Base-by-base conservation (phyloP, 225 moss, liverwort and hornwort genomes). In the Climacium dendroides region DNA sequence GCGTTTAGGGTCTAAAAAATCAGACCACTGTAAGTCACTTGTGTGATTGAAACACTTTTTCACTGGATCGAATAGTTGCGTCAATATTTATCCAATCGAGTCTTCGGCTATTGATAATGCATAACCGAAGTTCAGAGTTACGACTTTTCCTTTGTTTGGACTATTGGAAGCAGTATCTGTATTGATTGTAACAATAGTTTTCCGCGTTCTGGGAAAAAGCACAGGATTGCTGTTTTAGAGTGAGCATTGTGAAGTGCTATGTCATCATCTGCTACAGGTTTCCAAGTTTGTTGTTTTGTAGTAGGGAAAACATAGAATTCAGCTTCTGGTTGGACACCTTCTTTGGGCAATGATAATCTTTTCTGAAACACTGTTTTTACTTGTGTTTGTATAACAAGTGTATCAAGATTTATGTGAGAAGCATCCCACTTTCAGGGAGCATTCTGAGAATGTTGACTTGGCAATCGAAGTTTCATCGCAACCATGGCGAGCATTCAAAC, bases 381-480 rank as follows among this genome's bases (percentile, higher is more conserved):
- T 52, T 50, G 15, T 53, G 52, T 53, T 62, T 65, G 85, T 54
- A 54, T 70, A 50, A 85, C 90, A 97, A 95, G 96, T 93, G 43
- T 98, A 98, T 74, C 97, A 97, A 83, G 92, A 96, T 32, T 86
- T 98, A 54, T 94, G 93, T 45, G 93, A 92, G 89, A 97, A 97
- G 94, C 92, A 98, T 87, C 96, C 98, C 5, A 96, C 98, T 30
- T 98, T 98, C 89, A 91, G 95, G 85, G 96, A 98, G 87, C 93
- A 96, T 9, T 97, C 94, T 57, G 98, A 98, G 90, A 97, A 96
- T 88, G 96, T 97, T 9, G 98, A 98, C 45, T 87, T 98, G 90
- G 96, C 96, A 26, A 95, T 98, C 55, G 95, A 98, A 90, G 93
- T 98, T 84, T 98, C 98, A 41, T 92, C 96, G 71, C 98, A 98